Base-by-base conservation (phyloP, 1,284 basidiomycete genomes). In the Peniophora sp. region DNA sequence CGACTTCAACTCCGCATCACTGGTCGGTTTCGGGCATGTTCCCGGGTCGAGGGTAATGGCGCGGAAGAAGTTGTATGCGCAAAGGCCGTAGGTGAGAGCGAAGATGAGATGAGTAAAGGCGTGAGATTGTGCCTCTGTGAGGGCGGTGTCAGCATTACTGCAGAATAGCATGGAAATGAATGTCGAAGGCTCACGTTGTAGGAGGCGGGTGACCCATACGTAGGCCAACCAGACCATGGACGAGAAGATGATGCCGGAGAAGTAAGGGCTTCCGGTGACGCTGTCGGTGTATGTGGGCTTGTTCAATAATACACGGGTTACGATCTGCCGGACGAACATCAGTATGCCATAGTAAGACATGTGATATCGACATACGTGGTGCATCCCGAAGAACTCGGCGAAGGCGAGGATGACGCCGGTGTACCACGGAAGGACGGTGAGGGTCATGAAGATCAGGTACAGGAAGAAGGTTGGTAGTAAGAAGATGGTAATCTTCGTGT, bases 1-100 rank as follows among this genome's bases (percentile, higher is more conserved):
- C 51, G 85, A 79, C 72, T 89, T 93, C 27, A 94, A 69, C 63
- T 96, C 92, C 39, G 78, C 82, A 56, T 92, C 88, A 52, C 80
- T 88, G 1, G 78, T 70, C 1, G 92, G 85, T 51, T 82, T 83
- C 0, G 91, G 88, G 52, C 92, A 91, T 50, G 81, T 84, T n/a
- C 96, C 96, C 1, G 96, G 88, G 64, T 98, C 94, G 46, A 96
- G 74, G 0, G 82, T 88, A 49, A 96, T 82, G 1, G 93, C 78
- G 48, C 88, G 83, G 78, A 92, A 93, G 64, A 98, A 94, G 69
- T 91, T 94, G 72, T 90, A 94, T 2, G 75, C 70, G 62, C 94
- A 97, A 1, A 91, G 65, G 0, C 82, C 75, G 50, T 86, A 78
- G 10, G 74, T 68, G 18, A 95, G 66, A 1, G 85, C 83, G 58